Evolutionary conservation across 208 protist species (phyloP).

Genomic region (Balamuthia mandrillaris): DNA sequence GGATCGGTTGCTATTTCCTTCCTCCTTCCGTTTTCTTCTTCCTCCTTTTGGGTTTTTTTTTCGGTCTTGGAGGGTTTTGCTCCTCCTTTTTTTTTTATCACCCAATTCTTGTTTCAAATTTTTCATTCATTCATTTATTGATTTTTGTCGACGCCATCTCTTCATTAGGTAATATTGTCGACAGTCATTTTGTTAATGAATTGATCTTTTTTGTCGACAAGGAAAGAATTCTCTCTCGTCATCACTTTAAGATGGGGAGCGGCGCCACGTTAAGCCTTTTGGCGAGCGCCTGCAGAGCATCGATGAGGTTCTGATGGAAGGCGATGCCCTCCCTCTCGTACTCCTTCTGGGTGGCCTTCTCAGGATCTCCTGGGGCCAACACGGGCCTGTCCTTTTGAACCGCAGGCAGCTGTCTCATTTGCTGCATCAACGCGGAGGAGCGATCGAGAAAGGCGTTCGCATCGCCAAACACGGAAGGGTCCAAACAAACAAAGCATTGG

Average conservation of each 20-base stretch:
- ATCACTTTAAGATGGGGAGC: neutral
- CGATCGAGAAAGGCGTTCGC: neutral
- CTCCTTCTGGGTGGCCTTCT: neutral
- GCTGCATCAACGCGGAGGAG: neutral
- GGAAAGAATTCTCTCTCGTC: too few relatives aligned
- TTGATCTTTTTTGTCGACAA: too few relatives aligned
- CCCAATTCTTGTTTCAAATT: too few relatives aligned
- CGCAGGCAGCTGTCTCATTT: neutral
- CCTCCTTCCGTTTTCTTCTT: too few relatives aligned
- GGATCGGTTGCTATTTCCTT: too few relatives aligned
- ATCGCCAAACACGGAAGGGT: neutral
- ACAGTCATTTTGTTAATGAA: too few relatives aligned
- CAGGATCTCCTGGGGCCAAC: neutral
- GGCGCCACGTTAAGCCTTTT: neutral
- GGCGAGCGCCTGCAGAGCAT: neutral
- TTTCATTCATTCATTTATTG: too few relatives aligned
- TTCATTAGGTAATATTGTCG: too few relatives aligned
- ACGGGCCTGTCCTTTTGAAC: neutral
- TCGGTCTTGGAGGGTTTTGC: too few relatives aligned
- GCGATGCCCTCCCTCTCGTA: neutral
- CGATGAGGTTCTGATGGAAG: neutral
- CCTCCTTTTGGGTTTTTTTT: too few relatives aligned
- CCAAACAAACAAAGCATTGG: conserved; percentile 5
- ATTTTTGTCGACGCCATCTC: too few relatives aligned
- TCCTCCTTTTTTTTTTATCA: too few relatives aligned